A percentile compares a stretch with the other conserved stretches of the same genome.
phyloP scores from a whole-genome alignment of 192 early-diverging fungal genomes.

The Podila clonocystis region DNA sequence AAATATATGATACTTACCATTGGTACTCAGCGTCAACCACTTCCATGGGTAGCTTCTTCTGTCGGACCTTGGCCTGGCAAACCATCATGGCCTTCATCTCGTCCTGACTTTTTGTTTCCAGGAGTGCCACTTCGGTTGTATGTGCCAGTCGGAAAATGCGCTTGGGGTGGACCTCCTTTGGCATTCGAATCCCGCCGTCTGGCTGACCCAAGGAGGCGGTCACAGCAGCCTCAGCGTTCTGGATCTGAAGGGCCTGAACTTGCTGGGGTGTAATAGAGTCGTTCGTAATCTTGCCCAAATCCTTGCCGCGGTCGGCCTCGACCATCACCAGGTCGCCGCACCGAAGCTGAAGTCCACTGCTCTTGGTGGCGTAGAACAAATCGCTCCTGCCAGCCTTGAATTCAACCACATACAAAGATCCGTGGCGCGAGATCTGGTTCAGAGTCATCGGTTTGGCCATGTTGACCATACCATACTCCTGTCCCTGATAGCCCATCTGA shows the following conservation, averaged over 20 bases:
- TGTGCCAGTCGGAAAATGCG: slow-evolving; percentile 88
- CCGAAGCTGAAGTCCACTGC: slow-evolving; percentile 55
- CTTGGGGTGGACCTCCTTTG: slow-evolving; percentile 90
- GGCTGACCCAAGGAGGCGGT: slow-evolving; percentile 61
- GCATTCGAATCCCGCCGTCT: slow-evolving; percentile 56
- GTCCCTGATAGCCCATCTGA: slow-evolving; percentile 50
- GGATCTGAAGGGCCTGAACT: slow-evolving; percentile 57
- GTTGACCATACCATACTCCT: slow-evolving; percentile 33
- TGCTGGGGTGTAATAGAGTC: slow-evolving; percentile 69
- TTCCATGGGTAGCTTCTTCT: slow-evolving; percentile 94
- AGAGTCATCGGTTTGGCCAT: slow-evolving; percentile 59
- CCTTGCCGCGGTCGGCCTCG: slow-evolving; percentile 91
- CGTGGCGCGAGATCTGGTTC: slow-evolving; percentile 55
- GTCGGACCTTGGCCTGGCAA: slow-evolving; percentile 90
- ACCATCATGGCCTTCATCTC: slow-evolving; percentile 88
- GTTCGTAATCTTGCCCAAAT: slow-evolving; percentile 88
- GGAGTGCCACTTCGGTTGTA: slow-evolving; percentile 80
- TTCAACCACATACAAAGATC: slow-evolving; percentile 83
- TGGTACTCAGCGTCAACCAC: slow-evolving; percentile 98
- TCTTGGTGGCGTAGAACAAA: slow-evolving; percentile 77
- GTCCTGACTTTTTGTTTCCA: slow-evolving; percentile 86
- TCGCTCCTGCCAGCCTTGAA: slow-evolving; percentile 91
- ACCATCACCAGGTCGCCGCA: slow-evolving; percentile 85
- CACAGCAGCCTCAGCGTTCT: slow-evolving; percentile 48
- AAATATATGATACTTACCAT: slow-evolving; percentile 68